These are phyloP conservation scores for Rosa persica DNA, from an alignment of 306 rosid species.

Conservation along the genomic window DNA sequence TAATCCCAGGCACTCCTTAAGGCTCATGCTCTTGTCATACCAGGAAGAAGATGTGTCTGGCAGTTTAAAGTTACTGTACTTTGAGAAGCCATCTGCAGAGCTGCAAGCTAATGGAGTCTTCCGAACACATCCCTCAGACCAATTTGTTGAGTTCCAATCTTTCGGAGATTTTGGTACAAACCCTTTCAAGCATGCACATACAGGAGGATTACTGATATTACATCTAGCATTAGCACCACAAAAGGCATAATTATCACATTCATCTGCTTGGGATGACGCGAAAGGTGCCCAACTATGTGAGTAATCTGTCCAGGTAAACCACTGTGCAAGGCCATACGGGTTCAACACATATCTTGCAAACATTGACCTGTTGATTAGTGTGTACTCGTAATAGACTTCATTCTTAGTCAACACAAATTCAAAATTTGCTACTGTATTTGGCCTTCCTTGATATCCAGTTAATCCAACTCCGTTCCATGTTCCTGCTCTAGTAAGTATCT, in stretches of 20 bases:
- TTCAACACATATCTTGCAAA: constrained; percentile 43
- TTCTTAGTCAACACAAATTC: constrained; percentile 28
- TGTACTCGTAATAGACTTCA: constrained; percentile 40
- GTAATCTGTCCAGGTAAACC: constrained; percentile 16
- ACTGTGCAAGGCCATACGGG: constrained; percentile 19
- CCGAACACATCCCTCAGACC: constrained; percentile 49
- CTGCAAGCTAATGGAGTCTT: constrained; percentile 28
- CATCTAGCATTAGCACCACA: constrained; percentile 54
- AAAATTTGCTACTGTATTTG: constrained; percentile 24
- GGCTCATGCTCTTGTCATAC: constrained; percentile 21
- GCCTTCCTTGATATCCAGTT: background rate
- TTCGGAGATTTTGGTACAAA: constrained; percentile 30
- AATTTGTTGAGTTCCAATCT: constrained; percentile 29
- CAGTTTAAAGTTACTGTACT: constrained; percentile 27
- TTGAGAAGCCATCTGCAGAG: constrained; percentile 28
- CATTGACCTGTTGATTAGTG: constrained; percentile 24
- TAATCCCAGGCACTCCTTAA: constrained; percentile 21
- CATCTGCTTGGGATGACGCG: background rate
- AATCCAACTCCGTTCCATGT: background rate
- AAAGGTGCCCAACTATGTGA: background rate
- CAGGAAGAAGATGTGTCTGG: constrained; percentile 20
- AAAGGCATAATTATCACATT: constrained; percentile 40
- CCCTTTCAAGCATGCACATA: constrained; percentile 48
- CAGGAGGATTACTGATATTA: constrained; percentile 15
- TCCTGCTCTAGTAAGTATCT: background rate